A percentile compares a stretch with the other conserved stretches of the same genome.
These are phyloP conservation scores for Ogataea neopini DNA, from an alignment of 805 yeast genomes.

Conservation along the genomic window DNA sequence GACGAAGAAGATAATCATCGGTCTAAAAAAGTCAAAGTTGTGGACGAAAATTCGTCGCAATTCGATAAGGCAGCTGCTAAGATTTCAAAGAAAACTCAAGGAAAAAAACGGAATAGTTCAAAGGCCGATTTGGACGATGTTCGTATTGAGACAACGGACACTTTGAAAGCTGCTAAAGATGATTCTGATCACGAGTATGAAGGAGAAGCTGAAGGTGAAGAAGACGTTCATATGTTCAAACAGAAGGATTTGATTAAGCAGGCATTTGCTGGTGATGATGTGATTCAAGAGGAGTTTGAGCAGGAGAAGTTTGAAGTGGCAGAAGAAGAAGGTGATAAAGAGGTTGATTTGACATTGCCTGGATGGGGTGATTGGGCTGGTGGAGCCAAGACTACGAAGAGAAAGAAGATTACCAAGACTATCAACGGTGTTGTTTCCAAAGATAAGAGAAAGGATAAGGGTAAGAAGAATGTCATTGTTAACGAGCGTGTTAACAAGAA, in stretches of 20 bases:
- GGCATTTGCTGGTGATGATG: slow-evolving; percentile 98
- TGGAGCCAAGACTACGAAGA: slow-evolving; percentile 44
- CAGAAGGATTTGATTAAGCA: slow-evolving; percentile 82
- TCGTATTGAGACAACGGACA: slow-evolving; percentile 52
- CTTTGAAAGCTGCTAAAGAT: slow-evolving; percentile 39
- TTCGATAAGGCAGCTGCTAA: slow-evolving; percentile 49
- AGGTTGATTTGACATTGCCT: slow-evolving; percentile 81
- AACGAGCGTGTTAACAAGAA: slow-evolving; percentile 86
- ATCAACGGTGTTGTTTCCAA: slow-evolving; percentile 73
- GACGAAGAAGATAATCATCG: slow-evolving; percentile 30
- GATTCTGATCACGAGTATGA: slow-evolving; percentile 40
- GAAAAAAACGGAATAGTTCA: slow-evolving; percentile 36
- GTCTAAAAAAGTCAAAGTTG: slow-evolving; percentile 47
- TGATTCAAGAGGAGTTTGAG: slow-evolving; percentile 69
- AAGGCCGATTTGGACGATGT: slow-evolving; percentile 39
- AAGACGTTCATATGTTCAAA: slow-evolving; percentile 56
- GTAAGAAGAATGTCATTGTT: slow-evolving; percentile 78
- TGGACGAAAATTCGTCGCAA: slow-evolving; percentile 52
- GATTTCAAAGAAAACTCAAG: slow-evolving; percentile 36
- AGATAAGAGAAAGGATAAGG: slow-evolving; percentile 76
- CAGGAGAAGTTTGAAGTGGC: slow-evolving; percentile 68
- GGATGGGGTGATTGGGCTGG: slow-evolving; percentile 99
- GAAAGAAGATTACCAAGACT: slow-evolving; percentile 63
- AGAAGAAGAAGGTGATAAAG: slow-evolving; percentile 83
- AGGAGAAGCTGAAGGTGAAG: slow-evolving; percentile 47